Evolutionary conservation across 1,284 basidiomycete species (phyloP), one percentile per base, ranked within the genome.

Genomic region (Trichosporon asahii): DNA sequence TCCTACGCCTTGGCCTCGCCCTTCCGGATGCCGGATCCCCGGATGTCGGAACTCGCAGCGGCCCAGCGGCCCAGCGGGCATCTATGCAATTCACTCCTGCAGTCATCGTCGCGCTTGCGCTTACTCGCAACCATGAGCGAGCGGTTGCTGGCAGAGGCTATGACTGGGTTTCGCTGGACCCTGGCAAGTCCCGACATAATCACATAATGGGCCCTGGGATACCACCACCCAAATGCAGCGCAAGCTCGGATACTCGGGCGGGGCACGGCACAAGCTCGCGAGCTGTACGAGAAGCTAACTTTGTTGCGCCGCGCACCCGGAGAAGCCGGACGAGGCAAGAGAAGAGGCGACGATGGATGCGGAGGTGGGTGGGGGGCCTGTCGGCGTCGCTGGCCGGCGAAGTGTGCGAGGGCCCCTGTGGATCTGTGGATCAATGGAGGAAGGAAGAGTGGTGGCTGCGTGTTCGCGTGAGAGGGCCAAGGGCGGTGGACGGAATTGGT

Each of bases 141-240:
- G 44, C 44, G 44, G 18, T 46, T 46, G 44, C 44, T 46, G 35
- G 35, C 15, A 9, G 18, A 44, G 40, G 6, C 2, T n/a, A 21
- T 53, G 49, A 53, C 21, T 53, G 49, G 49, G 49, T 53, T 53
- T 53, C 21, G 25, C 49, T 8, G 49, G 49, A 53, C 49, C 49
- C 49, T 53, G 49, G 49, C 49, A 53, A 9, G 49, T 53, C 49
- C 49, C 49, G 49, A 53, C 21, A 9, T 9, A 46, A 53, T 53
- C 49, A 53, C 49, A 53, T 53, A 53, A 53, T 23, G 49, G 49
- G 49, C 49, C 49, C 49, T 53, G 49, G 49, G 49, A 53, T 53
- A 53, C 49, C 49, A 53, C 23, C 49, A 53, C 49, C 49, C 49
- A 23, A 25, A 53, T 25, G 12, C 49, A 18, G 5, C n/a, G 21